A percentile compares a stretch with the other conserved stretches of the same genome.
These are phyloP conservation scores for Penicillium brasilianum DNA, from an alignment of 2,329 filamentous ascomycete genomes.

Conservation along the genomic window DNA sequence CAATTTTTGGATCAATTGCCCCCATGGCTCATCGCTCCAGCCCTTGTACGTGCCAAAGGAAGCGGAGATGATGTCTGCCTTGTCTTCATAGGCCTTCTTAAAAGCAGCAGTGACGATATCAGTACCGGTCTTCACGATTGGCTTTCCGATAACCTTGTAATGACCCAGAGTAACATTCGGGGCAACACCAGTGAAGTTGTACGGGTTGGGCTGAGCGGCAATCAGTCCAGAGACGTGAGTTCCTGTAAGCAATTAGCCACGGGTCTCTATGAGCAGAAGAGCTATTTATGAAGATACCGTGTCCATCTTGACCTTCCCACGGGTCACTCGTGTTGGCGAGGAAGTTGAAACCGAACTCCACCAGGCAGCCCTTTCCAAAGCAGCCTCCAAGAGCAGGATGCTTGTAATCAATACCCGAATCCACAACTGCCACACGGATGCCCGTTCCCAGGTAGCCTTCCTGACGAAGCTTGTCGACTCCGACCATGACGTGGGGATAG, in stretches of 20 bases:
- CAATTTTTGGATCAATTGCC: conserved; percentile 11
- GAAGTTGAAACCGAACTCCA: conserved; percentile 1
- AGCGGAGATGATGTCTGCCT: conserved; percentile 49
- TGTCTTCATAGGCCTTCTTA: conserved; percentile 65
- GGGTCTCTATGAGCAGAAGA: not conserved
- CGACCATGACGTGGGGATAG: not conserved
- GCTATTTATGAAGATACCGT: not conserved
- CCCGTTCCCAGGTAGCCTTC: not conserved
- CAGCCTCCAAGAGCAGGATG: not conserved
- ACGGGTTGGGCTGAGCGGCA: conserved; percentile 60
- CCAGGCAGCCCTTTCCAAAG: conserved; percentile 1
- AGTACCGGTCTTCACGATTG: conserved; percentile 34
- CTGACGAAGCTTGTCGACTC: not conserved
- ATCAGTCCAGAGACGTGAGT: conserved; percentile 68
- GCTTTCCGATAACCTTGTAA: conserved; percentile 59
- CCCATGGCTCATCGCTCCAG: conserved; percentile 37
- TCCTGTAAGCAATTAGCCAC: conserved; percentile 50
- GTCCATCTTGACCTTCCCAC: not conserved
- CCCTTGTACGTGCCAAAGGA: conserved; percentile 41
- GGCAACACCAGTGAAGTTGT: conserved; percentile 63
- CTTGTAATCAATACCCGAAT: not conserved
- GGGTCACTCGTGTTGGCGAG: not conserved
- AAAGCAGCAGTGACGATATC: conserved; percentile 66
- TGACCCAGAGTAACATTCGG: conserved; percentile 61
- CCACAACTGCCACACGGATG: not conserved